These are phyloP conservation scores for Salix brachista DNA, from an alignment of 345 rosid genomes.

Conservation along the genomic window DNA sequence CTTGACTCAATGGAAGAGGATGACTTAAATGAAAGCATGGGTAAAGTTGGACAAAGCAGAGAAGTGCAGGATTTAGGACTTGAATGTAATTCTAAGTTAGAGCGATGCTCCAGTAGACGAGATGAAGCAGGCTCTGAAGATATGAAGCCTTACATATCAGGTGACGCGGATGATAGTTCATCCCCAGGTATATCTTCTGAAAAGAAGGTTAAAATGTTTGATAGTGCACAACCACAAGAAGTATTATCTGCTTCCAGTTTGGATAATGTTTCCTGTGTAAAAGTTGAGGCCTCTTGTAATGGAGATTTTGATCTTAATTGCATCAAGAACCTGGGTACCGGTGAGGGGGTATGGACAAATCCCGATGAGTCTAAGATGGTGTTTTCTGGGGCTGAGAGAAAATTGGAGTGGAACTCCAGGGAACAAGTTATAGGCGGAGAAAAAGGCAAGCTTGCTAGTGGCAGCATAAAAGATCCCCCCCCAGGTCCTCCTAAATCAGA, in stretches of 20 bases:
- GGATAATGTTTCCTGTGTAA: slow-evolving; percentile 26
- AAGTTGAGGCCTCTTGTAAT: slow-evolving; percentile 40
- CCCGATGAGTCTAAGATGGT: slow-evolving; percentile 39
- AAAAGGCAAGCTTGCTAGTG: slow-evolving; percentile 27
- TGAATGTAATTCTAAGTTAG: slow-evolving; percentile 36
- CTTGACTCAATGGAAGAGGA: slow-evolving; percentile 39
- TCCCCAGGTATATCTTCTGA: slow-evolving; percentile 37
- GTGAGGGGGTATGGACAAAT: slow-evolving; percentile 32
- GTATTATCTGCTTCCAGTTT: slow-evolving; percentile 21
- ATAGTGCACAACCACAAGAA: slow-evolving; percentile 36
- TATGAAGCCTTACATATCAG: slow-evolving; percentile 37
- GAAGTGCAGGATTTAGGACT: slow-evolving; percentile 35
- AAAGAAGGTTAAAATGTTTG: slow-evolving; percentile 34
- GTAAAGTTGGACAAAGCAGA: slow-evolving; percentile 20
- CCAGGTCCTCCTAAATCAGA: slow-evolving; percentile 30
- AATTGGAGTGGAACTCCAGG: slow-evolving; percentile 29
- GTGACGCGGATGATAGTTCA: slow-evolving; percentile 31
- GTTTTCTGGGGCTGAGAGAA: slow-evolving; percentile 33
- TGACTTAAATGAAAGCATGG: slow-evolving; percentile 32
- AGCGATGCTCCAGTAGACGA: slow-evolving; percentile 28
- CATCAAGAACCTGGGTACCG: slow-evolving; percentile 31
- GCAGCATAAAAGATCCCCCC: slow-evolving; percentile 26
- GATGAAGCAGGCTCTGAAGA: slow-evolving; percentile 48
- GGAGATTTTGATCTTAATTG: slow-evolving; percentile 21
- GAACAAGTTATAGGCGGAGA: slow-evolving; percentile 38